These are phyloP conservation scores for Suillus hirtellus DNA, from an alignment of 768 basidiomycete genomes.

Conservation along the genomic window DNA sequence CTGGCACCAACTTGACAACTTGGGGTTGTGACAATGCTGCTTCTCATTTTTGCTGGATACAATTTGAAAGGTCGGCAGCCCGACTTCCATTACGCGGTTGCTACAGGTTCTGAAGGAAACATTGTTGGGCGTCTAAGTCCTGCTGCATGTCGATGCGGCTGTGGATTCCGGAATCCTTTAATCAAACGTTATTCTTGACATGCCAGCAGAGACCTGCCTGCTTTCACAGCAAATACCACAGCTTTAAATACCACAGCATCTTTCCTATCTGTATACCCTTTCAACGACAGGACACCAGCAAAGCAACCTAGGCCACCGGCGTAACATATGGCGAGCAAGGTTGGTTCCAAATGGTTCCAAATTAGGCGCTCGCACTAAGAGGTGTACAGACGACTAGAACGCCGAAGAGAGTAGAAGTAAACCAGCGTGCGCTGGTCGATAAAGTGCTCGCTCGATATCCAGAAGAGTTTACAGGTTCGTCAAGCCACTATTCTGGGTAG, in stretches of 20 bases:
- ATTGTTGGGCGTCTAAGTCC: background rate
- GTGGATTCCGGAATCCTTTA: background rate
- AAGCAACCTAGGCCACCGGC: background rate
- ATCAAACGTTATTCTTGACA: slow-evolving; percentile 1
- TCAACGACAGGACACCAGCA: background rate
- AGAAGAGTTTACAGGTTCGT: slow-evolving; percentile 20
- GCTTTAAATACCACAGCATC: background rate
- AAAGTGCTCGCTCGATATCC: slow-evolving; percentile 22
- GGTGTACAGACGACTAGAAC: background rate
- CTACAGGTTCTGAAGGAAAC: background rate
- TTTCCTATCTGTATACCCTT: background rate
- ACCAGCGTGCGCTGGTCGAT: slow-evolving; percentile 20
- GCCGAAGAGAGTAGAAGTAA: slow-evolving; percentile 14
- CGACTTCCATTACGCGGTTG: background rate
- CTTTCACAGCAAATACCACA: background rate
- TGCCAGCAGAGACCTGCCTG: background rate
- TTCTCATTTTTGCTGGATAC: background rate
- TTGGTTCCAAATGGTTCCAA: background rate
- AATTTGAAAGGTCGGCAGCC: too few species aligned
- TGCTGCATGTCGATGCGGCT: background rate
- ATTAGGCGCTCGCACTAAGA: background rate
- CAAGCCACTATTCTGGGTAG: background rate
- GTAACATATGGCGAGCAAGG: background rate
- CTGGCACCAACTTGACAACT: background rate
- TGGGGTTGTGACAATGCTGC: background rate